phyloP scores from a whole-genome alignment of 2,329 filamentous ascomycete genomes.

The Aspergillus amoenus region DNA sequence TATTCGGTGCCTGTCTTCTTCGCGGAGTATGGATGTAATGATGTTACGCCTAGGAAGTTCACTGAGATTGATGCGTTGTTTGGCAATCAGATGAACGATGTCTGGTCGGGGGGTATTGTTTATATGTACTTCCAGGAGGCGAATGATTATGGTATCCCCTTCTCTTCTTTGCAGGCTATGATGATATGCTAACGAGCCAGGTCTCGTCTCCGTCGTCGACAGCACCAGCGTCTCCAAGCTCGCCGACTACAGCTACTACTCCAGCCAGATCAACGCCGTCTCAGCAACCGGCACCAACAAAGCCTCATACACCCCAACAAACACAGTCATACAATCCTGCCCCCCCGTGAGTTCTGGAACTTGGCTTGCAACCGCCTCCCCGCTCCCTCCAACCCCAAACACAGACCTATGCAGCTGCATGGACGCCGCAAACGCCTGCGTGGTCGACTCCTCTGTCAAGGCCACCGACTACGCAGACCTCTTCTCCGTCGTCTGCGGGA shows the following conservation, averaged over 20 bases:
- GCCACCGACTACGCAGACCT: slow-evolving; percentile 46
- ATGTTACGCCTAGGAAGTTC: slow-evolving; percentile 68
- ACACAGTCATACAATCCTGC: slow-evolving; percentile 67
- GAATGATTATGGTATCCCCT: slow-evolving; percentile 89
- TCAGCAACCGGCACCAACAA: slow-evolving; percentile 64
- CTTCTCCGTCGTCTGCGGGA: slow-evolving; percentile 56
- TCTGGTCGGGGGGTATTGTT: slow-evolving; percentile 93
- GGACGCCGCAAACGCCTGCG: slow-evolving; percentile 69
- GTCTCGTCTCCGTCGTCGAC: slow-evolving; percentile 60
- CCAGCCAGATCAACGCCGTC: slow-evolving; percentile 65
- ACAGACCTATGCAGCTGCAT: slow-evolving; percentile 78
- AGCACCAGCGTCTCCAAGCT: slow-evolving; percentile 62
- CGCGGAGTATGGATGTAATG: slow-evolving; percentile 95
- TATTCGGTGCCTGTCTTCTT: slow-evolving; percentile 96
- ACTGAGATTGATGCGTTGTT: slow-evolving; percentile 81
- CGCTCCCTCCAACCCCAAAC: slow-evolving; percentile 80
- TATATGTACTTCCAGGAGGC: slow-evolving; percentile 95
- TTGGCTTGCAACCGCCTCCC: slow-evolving; percentile 65
- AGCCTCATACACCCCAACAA: slow-evolving; percentile 67
- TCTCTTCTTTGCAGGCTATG: too few relatives aligned
- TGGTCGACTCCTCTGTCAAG: slow-evolving; percentile 49
- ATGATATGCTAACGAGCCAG: slow-evolving; percentile 69
- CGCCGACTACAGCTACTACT: slow-evolving; percentile 71
- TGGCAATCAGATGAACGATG: slow-evolving; percentile 71
- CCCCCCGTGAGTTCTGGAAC: slow-evolving; percentile 56